Evolutionary conservation across 768 basidiomycete species (phyloP).

Genomic region (Mycena haematopus): DNA sequence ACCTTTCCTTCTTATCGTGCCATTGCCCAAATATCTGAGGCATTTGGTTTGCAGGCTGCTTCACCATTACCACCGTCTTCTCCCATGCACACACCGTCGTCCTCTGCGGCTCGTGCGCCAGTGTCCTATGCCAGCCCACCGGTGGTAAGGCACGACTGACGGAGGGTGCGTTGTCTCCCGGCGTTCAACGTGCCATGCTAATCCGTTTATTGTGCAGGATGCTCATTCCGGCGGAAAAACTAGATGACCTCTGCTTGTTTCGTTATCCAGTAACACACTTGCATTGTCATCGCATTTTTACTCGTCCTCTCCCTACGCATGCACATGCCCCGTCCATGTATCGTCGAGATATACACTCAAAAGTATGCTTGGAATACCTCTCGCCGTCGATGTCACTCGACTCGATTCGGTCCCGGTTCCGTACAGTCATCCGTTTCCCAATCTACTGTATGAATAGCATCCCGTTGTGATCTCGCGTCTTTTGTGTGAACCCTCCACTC

Average conservation of each 20-base stretch:
- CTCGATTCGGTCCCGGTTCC: conserved; percentile 2
- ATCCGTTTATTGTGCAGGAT: conserved; percentile 59
- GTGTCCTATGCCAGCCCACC: conserved; percentile 96
- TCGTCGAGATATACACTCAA: conserved; percentile 22
- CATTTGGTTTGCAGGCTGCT: conserved; percentile 71
- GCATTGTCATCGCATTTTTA: conserved; percentile 14
- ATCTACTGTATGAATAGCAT: conserved; percentile 8
- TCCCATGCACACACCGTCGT: conserved; percentile 99
- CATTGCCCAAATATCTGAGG: neutral
- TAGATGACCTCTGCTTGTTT: conserved; percentile 44
- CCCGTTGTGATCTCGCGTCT: neutral
- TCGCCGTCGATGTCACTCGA: neutral
- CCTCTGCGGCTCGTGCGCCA: conserved; percentile 90
- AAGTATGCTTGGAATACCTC: conserved; percentile 26
- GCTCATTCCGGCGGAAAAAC: conserved; percentile 98
- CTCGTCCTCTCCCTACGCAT: neutral
- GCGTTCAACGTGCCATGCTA: neutral
- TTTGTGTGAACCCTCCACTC: too few species aligned
- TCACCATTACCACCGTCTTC: conserved; percentile 96
- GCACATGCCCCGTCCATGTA: conserved; percentile 25
- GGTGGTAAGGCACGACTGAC: conserved; percentile 98
- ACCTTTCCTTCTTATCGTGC: conserved; percentile 36
- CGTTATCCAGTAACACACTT: conserved; percentile 23
- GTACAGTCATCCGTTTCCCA: conserved; percentile 13
- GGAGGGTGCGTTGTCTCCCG: conserved; percentile 72